Percentiles rank a stretch among this genome's conserved stretches.
Evolutionary conservation across 2,329 filamentous ascomycete genomes (phyloP).

Genomic region (Gaeumannomyces sp.): DNA sequence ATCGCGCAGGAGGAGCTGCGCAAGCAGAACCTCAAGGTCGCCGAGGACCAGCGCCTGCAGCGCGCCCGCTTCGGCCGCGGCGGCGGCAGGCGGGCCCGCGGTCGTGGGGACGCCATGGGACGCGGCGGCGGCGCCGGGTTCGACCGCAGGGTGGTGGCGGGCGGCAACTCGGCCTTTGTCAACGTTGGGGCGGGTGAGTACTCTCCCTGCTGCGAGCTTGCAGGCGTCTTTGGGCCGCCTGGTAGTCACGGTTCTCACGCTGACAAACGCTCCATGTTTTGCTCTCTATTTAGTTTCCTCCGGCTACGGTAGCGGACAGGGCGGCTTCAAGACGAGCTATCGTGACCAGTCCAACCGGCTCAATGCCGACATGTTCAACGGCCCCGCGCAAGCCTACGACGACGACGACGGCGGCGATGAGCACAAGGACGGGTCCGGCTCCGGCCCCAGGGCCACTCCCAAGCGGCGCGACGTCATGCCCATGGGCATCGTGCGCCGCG

Average conservation of each 20-base stretch:
- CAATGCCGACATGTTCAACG: constrained; percentile 51
- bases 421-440: constrained; percentile 29
- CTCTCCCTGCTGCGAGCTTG: constrained; percentile 1
- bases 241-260: background rate
- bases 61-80: constrained; percentile 22
- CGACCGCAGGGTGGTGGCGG: constrained; percentile 24
- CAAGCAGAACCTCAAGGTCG: constrained; percentile 23
- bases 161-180: constrained; percentile 30
- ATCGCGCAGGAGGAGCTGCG: constrained; percentile 28
- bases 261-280: background rate
- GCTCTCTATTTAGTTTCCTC: constrained; percentile 1
- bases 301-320: constrained; percentile 7
- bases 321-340: constrained; percentile 14
- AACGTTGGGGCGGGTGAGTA: constrained; percentile 21
- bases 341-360: constrained; percentile 42
- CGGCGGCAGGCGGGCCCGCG: constrained; percentile 14
- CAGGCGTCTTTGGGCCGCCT: constrained; percentile 4
- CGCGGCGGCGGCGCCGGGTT: constrained; percentile 19
- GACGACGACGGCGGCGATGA: constrained; percentile 40
- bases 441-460: constrained; percentile 17
- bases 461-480: constrained; percentile 35
- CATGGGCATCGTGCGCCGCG: constrained; percentile 49
- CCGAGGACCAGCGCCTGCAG: constrained; percentile 24
- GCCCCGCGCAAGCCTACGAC: constrained; percentile 26
- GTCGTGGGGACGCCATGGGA: constrained; percentile 22